These are phyloP conservation scores for Astrothelium macrocarpum DNA, from an alignment of 495 filamentous ascomycete genomes.

Conservation along the genomic window DNA sequence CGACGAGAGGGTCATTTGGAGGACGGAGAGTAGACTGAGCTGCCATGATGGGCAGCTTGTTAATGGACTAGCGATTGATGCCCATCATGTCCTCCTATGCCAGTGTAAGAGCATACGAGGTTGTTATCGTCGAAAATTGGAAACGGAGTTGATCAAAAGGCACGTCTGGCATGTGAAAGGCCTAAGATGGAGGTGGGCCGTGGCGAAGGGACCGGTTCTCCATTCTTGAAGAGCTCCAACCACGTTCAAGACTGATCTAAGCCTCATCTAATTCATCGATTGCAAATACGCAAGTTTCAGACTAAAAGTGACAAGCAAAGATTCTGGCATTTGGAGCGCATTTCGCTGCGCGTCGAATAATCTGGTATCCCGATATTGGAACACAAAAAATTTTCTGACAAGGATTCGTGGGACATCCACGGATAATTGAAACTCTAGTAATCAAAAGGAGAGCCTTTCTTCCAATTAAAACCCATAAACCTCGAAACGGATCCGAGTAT, in stretches of 20 bases:
- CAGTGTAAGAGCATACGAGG: not conserved
- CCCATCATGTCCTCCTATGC: not conserved
- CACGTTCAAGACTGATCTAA: no score
- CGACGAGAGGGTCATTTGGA: constrained; percentile 7
- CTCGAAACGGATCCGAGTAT: not conserved
- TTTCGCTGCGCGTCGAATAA: no score
- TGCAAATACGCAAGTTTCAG: no score
- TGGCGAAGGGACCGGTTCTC: not conserved
- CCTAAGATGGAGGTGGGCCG: not conserved
- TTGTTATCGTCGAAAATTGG: not conserved
- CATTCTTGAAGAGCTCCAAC: no score
- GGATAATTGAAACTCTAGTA: no score
- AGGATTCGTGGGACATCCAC: no score
- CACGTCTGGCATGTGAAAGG: not conserved
- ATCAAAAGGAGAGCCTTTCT: not conserved
- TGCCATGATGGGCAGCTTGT: constrained; percentile 14
- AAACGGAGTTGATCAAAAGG: not conserved
- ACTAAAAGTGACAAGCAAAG: no score
- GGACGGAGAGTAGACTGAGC: constrained; percentile 21
- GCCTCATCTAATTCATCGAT: not conserved
- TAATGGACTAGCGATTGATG: not conserved
- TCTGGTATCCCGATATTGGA: not conserved
- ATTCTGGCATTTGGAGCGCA: no score
- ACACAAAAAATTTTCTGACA: not conserved
- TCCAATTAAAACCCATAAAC: not conserved